Evolutionary conservation across 1,139 yeast genomes (phyloP).

Genomic region (Lodderomyces elongisporus): DNA sequence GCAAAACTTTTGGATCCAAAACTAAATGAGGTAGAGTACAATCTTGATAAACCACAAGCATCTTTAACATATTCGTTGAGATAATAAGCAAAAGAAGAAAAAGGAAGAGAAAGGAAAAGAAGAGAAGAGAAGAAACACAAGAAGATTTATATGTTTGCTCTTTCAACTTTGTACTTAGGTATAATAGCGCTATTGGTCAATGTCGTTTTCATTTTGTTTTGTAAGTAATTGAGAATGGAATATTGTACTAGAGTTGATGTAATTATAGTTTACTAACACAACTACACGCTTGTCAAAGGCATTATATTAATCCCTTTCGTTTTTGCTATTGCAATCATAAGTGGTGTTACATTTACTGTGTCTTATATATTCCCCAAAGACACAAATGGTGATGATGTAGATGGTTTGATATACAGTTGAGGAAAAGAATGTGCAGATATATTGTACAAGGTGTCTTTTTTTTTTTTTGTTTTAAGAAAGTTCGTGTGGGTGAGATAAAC

Average conservation of each 20-base stretch:
- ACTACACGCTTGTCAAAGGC: no score
- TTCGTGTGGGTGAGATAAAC: background rate
- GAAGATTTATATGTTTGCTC: constrained; percentile 16
- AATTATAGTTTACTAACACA: no score
- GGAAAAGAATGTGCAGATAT: no score
- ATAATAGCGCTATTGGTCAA: constrained; percentile 11
- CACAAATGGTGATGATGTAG: constrained; percentile 6
- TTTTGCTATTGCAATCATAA: constrained; percentile 10
- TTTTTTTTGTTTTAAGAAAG: background rate
- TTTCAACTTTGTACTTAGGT: constrained; percentile 16
- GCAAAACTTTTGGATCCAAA: no score
- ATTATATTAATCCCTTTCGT: constrained; percentile 11
- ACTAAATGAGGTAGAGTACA: no score
- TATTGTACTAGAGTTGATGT: no score
- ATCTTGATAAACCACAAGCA: no score
- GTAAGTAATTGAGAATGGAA: constrained; percentile 12
- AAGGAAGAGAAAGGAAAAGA: no score
- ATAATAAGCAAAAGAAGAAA: no score
- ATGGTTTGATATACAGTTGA: constrained; percentile 8
- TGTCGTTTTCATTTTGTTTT: constrained; percentile 12
- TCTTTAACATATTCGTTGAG: no score
- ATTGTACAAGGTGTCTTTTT: background rate
- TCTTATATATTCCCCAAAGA: constrained; percentile 8
- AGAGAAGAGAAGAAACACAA: no score
- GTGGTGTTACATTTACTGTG: constrained; percentile 9